Base-by-base conservation (phyloP, 2,329 filamentous ascomycete genomes). In the Alternaria sp. region DNA sequence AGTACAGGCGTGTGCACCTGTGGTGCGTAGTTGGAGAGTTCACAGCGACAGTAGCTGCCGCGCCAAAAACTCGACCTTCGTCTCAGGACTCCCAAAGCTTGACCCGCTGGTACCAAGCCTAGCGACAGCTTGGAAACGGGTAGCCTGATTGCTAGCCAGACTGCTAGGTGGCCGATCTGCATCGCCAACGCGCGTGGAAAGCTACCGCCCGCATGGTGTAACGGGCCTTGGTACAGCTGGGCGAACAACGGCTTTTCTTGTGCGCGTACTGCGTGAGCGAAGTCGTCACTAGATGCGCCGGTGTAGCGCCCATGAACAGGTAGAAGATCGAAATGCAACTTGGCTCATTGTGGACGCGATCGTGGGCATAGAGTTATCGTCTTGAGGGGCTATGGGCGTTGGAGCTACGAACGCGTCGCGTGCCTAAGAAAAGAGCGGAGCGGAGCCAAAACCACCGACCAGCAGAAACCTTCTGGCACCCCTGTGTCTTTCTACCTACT, bases 221-320 rank as follows among this genome's bases (percentile, higher is more conserved):
- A 54, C 43, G 36, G 36, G 38, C 36, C 63, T 65, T 65, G 63
- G 63, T 65, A 65, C 60, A 58, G 56, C 60, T 65, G 45, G 63
- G 57, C 63, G 51, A 53, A 36, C 30, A 32, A 54, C 38, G 41
- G 34, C 22, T 50, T n/a, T n/a, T 12, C 20, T 36, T 38, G 30
- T 36, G 9, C 32, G 32, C 32, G 32, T 36, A 50, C 18, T n/a
- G 32, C 6, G 46, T 20, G 5, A n/a, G 30, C 27, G 14, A 46
- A 16, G 32, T 84, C 60, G 74, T 9, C 32, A 1, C 7, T 1
- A 25, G 8, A 4, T n/a, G 32, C 30, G 46, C 20, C 16, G 20
- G 3, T 5, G 40, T 50, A 34, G 46, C 30, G 32, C 30, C 1
- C 20, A 16, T 36, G 2, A 7, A 22, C 12, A 2, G 12, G 20